A percentile compares a stretch with the other conserved stretches of the same genome.
Conservation (phyloP, 306 rosid species). For the Trichosanthes cucumerina region DNA sequence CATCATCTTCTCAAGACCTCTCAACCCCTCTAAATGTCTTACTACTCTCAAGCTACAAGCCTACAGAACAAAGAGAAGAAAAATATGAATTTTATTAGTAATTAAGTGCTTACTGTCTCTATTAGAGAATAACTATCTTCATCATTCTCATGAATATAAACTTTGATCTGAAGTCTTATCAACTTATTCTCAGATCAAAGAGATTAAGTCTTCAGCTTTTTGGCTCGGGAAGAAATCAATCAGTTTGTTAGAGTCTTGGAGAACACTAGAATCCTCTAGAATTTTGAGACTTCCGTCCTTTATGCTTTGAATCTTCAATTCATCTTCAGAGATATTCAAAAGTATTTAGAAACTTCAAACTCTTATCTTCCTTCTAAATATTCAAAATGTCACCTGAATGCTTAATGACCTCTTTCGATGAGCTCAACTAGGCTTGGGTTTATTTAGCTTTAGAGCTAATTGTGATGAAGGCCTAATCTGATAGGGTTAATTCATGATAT, state of each 20-base stretch:
- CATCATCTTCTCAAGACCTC: not conserved
- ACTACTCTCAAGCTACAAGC: not conserved
- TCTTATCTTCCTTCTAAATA: no score
- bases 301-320: not conserved
- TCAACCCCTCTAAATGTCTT: not conserved
- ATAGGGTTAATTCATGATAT: not conserved
- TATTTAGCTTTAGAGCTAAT: not conserved
- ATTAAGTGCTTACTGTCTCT: not conserved
- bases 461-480: not conserved
- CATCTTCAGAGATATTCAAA: no score
- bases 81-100: not conserved
- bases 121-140: not conserved
- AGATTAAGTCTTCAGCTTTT: not conserved
- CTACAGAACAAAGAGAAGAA: not conserved
- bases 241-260: not conserved
- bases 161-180: not conserved
- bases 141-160: not conserved
- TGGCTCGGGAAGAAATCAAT: not conserved
- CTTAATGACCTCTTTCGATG: not conserved
- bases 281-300: not conserved
- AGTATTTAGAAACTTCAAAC: no score
- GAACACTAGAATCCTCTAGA: not conserved
- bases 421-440: not conserved
- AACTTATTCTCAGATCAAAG: not conserved
- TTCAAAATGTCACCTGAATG: not conserved